These are phyloP conservation scores for Waltergamsia citrina DNA, from an alignment of 2,329 filamentous ascomycete genomes.

Conservation along the genomic window DNA sequence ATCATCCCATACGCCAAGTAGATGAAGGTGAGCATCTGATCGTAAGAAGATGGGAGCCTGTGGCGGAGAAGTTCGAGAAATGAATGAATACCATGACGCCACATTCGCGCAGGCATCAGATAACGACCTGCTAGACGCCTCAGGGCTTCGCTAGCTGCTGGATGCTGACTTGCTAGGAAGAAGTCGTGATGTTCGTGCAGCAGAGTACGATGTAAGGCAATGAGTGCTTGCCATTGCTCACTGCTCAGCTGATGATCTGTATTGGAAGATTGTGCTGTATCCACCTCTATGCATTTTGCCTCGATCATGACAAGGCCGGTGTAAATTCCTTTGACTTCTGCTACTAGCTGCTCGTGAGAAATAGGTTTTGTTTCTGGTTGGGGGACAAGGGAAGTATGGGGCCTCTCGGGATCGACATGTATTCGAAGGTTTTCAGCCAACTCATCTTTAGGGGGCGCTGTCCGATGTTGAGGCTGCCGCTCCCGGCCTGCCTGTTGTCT, in stretches of 20 bases:
- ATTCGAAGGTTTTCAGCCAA: neutral
- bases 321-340: conserved; percentile 79
- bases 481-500: neutral
- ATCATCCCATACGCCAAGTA: conserved; percentile 88
- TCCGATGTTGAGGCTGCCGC: neutral
- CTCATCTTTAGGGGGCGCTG: neutral
- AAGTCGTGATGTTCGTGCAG: conserved; percentile 80
- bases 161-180: conserved; percentile 81
- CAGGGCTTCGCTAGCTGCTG: conserved; percentile 60
- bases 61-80: conserved; percentile 72
- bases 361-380: conserved; percentile 61
- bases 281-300: conserved; percentile 76
- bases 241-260: conserved; percentile 37
- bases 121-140: conserved; percentile 68
- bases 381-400: neutral
- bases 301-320: conserved; percentile 80
- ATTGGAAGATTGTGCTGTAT: conserved; percentile 47
- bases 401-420: conserved; percentile 1
- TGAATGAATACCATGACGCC: conserved; percentile 83
- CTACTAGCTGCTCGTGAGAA: conserved; percentile 67
- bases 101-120: conserved; percentile 88
- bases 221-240: conserved; percentile 78
- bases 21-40: conserved; percentile 88
- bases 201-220: conserved; percentile 71
- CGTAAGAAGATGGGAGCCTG: conserved; percentile 64